Conservation (phyloP, 306 rosid genomes). For the Acacia confusa region DNA sequence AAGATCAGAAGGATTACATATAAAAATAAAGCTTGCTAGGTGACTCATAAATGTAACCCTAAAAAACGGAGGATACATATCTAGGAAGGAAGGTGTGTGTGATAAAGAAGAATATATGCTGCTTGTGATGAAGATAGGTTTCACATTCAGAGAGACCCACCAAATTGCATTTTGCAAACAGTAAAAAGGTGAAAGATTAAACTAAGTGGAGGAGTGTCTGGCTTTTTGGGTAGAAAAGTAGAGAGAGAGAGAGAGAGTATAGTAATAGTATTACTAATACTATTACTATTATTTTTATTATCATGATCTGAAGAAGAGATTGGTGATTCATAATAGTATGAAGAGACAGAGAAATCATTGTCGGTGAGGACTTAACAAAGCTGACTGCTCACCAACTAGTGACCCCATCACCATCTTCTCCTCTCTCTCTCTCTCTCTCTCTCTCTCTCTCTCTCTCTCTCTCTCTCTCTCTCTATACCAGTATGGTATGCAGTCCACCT, state of each 20-base stretch:
- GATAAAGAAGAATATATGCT: slow-evolving; percentile 41
- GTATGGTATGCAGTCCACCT: slow-evolving; percentile 33
- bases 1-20: too few species aligned
- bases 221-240: slow-evolving; percentile 41
- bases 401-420: neutral
- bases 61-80: neutral
- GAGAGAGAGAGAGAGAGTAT: slow-evolving; percentile 30
- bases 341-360: slow-evolving; percentile 44
- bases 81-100: slow-evolving; percentile 38
- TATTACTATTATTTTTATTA: neutral
- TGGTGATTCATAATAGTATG: neutral
- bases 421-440: neutral
- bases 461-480: neutral
- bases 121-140: slow-evolving; percentile 28
- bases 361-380: slow-evolving; percentile 42
- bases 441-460: neutral
- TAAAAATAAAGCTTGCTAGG: neutral
- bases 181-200: slow-evolving; percentile 44
- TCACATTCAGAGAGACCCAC: slow-evolving; percentile 39
- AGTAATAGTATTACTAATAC: slow-evolving; percentile 23
- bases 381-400: slow-evolving; percentile 37
- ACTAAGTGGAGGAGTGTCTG: slow-evolving; percentile 30
- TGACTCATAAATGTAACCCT: neutral
- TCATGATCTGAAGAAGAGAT: neutral
- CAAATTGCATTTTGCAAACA: slow-evolving; percentile 36